Base-by-base conservation (phyloP, 352 stramenopile genomes). In the Phytopythium oedochilum region DNA sequence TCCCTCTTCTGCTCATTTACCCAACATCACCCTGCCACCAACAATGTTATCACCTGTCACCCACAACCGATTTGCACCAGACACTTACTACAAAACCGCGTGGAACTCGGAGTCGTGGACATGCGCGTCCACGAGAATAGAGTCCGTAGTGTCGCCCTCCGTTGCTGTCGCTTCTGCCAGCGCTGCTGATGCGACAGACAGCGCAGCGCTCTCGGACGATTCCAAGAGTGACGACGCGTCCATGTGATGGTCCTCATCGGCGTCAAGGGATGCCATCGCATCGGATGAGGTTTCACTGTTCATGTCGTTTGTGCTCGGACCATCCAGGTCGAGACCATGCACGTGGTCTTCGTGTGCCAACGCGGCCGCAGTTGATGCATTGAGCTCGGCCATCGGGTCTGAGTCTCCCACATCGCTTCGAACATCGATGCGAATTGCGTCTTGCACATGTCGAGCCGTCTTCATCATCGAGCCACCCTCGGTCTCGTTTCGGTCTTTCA, bases 401-500 rank as follows among this genome's bases (percentile, higher is more conserved):
- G 40, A 46, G 5, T 42, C 50, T 42, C 71, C 56, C 12, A 51
- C 55, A 43, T 75, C 70, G 52, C 71, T 64, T 17, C 73, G 70
- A 0, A 63, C 66, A 48, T 83, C 75, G 25, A 73, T 68, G 43
- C 65, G 75, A 43, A 90, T 85, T 17, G 78, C 71, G 51, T 88
- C 77, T 34, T 90, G 73, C 26, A 90, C 77, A 35, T 78, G 72
- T 38, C 74, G 77, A 49, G 86, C 68, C 12, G 75, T 71, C 18
- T 74, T 82, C 38, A 88, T 82, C 38, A 88, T 32, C 18, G 80
- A 69, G 14, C 53, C 66, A 50, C 86, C 78, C 34, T 88, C 80
- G 9, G 64, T 61, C 48, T 90, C 80, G 42, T 70, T 86, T 35
- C 80, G 75, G 55, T 88, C 80, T 44, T 90, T 88, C 10, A 90